Percentiles rank a stretch among this genome's conserved stretches.
Evolutionary conservation across 1,284 basidiomycete species (phyloP).

Genomic region (Lentinula novae-zelandiae): DNA sequence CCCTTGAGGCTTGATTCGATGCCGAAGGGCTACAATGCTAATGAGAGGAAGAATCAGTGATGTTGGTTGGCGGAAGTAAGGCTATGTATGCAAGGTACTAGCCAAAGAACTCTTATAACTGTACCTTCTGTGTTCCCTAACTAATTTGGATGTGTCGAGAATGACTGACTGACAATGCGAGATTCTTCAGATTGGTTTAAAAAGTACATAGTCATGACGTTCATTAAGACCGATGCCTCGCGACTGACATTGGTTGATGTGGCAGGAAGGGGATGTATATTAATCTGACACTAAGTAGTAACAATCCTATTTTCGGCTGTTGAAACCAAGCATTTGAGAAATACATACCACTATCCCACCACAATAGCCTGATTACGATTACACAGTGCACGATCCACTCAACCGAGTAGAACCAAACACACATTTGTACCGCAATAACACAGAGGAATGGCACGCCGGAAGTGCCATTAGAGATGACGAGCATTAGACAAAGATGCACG

Average conservation of each 20-base stretch:
- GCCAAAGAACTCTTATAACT: no score
- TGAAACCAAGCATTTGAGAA: no score
- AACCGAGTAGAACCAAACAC: not conserved
- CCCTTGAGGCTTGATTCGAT: constrained; percentile 52
- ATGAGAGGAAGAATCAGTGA: constrained; percentile 78
- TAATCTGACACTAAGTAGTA: not conserved
- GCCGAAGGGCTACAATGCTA: constrained; percentile 63
- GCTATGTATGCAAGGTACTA: no score
- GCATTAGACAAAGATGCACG: not conserved
- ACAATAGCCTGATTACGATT: not conserved
- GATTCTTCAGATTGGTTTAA: no score
- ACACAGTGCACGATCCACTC: not conserved
- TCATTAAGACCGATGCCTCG: not conserved
- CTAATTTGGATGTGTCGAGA: no score
- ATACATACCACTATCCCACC: not conserved
- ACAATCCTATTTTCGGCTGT: not conserved
- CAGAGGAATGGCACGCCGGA: constrained; percentile 5
- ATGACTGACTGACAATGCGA: no score
- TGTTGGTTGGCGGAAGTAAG: not conserved
- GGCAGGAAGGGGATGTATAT: not conserved
- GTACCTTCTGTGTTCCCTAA: no score
- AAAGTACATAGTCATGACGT: not conserved
- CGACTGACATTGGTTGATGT: not conserved
- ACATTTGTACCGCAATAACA: not conserved
- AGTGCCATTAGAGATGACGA: not conserved